phyloP scores from a whole-genome alignment of 2,329 filamentous ascomycete genomes.

The Hymenoscyphus fructigenus region DNA sequence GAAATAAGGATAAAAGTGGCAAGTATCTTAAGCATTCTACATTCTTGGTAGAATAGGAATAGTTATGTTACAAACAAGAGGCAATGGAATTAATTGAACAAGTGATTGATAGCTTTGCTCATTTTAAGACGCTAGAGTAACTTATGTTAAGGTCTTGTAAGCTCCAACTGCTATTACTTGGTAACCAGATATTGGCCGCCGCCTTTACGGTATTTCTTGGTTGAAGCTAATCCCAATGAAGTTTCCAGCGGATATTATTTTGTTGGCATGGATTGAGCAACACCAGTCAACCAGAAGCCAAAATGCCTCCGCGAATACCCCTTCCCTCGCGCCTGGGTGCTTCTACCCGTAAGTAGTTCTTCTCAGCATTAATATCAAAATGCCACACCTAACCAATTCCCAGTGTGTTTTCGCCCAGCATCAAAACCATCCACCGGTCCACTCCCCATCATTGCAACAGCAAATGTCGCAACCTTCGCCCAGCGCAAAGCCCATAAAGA shows the following conservation, averaged over 20 bases:
- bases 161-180: no score
- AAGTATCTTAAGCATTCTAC: no score
- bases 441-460: constrained; percentile 62
- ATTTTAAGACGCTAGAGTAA: no score
- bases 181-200: no score
- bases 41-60: no score
- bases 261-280: not conserved
- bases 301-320: constrained; percentile 68
- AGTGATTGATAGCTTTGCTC: no score
- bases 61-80: no score
- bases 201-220: not conserved
- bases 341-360: constrained; percentile 54
- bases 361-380: not conserved
- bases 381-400: constrained; percentile 13
- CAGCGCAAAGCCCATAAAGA: constrained; percentile 70
- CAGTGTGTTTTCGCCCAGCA: constrained; percentile 62
- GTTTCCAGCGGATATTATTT: constrained; percentile 5
- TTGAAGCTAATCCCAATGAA: constrained; percentile 7
- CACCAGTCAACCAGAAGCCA: constrained; percentile 9
- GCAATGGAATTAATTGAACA: no score
- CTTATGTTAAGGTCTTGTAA: no score
- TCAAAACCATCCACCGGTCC: constrained; percentile 46
- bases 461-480: constrained; percentile 57
- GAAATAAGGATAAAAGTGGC: no score
- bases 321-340: constrained; percentile 58